Conservation (phyloP, 139 green algal genomes). For the Cymbomonas tetramitiformis region DNA sequence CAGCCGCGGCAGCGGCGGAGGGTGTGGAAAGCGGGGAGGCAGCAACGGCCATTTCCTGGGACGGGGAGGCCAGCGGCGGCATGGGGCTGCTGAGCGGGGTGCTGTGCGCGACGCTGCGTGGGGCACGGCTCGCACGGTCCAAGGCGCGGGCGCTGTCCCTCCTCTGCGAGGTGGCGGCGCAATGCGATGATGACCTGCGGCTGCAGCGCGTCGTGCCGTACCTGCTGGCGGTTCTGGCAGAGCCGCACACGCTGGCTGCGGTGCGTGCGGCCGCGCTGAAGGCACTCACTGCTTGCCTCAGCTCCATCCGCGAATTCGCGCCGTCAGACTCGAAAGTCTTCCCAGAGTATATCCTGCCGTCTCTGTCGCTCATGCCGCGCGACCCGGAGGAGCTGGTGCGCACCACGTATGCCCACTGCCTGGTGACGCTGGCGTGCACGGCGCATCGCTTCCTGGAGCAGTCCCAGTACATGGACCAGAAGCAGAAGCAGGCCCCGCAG, state of each 20-base stretch:
- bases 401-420: slow-evolving; percentile 42
- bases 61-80: slow-evolving; percentile 5
- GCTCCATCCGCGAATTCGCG: neutral
- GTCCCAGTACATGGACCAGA: slow-evolving; percentile 36
- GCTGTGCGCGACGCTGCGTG: slow-evolving; percentile 66
- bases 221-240: slow-evolving; percentile 50
- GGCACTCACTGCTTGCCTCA: slow-evolving; percentile 13
- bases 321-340: slow-evolving; percentile 56
- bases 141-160: slow-evolving; percentile 45
- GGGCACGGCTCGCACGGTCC: slow-evolving; percentile 40
- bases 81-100: slow-evolving; percentile 50
- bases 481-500: neutral
- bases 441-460: slow-evolving; percentile 47
- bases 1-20: neutral
- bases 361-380: slow-evolving; percentile 61
- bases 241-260: slow-evolving; percentile 14
- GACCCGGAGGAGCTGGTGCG: slow-evolving; percentile 70
- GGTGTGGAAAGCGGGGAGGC: too few relatives aligned
- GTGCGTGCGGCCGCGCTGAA: slow-evolving; percentile 28
- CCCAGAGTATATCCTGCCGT: slow-evolving; percentile 83
- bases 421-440: slow-evolving; percentile 43
- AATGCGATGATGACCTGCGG: slow-evolving; percentile 56
- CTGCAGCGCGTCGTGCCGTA: slow-evolving; percentile 71
- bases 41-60: too few relatives aligned
- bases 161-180: slow-evolving; percentile 32